Evolutionary conservation across 257 asterid species (phyloP).

Genomic region (Leonotis leonurus): DNA sequence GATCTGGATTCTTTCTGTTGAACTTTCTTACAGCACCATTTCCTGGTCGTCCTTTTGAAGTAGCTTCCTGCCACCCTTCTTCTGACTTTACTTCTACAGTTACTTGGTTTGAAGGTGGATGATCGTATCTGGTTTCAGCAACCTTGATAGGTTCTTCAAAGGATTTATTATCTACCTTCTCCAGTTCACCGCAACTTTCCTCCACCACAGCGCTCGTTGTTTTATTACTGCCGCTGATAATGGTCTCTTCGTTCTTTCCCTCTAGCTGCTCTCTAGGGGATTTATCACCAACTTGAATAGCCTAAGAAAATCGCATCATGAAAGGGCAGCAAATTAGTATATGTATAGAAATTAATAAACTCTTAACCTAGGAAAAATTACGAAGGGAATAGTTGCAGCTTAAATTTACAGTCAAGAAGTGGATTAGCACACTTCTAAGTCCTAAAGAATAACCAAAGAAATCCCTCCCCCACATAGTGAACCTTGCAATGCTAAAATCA

Average conservation of each 20-base stretch:
- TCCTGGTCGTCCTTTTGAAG: constrained; percentile 63
- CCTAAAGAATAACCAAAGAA: background rate
- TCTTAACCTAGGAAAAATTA: constrained; percentile 6
- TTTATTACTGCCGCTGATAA: constrained; percentile 19
- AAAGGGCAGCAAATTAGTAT: constrained; percentile 17
- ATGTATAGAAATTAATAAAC: background rate
- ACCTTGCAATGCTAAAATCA: too few relatives aligned
- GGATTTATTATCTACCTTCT: constrained; percentile 27
- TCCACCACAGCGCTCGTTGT: constrained; percentile 25
- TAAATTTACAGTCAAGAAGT: background rate
- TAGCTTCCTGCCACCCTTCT: constrained; percentile 97
- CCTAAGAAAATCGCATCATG: constrained; percentile 38
- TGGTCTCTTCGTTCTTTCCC: constrained; percentile 33
- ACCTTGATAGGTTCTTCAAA: constrained; percentile 23
- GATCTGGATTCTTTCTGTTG: constrained; percentile 59
- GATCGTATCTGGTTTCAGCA: constrained; percentile 17
- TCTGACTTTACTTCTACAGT: constrained; percentile 52
- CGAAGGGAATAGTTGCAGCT: background rate
- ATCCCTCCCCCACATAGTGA: too few relatives aligned
- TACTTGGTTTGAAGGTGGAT: constrained; percentile 29
- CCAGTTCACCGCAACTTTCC: constrained; percentile 34
- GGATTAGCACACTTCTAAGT: background rate
- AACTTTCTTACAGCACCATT: constrained; percentile 49
- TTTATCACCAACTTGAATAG: constrained; percentile 43
- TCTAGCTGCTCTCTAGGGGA: constrained; percentile 42